A percentile compares a stretch with the other conserved stretches of the same genome.
These are phyloP conservation scores for Lathyrus oleraceus DNA, from an alignment of 306 rosid species.

Conservation along the genomic window DNA sequence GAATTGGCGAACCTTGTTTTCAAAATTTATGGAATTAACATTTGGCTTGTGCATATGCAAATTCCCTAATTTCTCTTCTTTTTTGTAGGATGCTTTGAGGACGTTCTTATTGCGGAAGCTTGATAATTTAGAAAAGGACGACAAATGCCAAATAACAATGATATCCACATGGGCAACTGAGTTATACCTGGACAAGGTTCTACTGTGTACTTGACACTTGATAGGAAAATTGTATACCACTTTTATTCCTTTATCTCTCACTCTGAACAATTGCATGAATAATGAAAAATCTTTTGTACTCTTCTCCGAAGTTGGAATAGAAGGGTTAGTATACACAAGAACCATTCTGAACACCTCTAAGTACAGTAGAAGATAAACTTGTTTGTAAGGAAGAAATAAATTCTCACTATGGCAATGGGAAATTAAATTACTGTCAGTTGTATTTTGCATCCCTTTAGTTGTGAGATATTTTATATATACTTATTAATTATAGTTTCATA, in stretches of 20 bases:
- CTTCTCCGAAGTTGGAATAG: constrained; percentile 23
- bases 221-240: constrained; percentile 31
- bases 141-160: constrained; percentile 99
- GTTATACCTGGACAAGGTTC: constrained; percentile 94
- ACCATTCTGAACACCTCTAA: constrained; percentile 2
- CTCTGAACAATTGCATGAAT: constrained; percentile 12
- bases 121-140: constrained; percentile 75
- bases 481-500: constrained; percentile 37
- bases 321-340: neutral
- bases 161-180: constrained; percentile 98
- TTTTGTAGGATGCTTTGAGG: constrained; percentile 86
- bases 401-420: constrained; percentile 3
- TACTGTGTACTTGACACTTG: constrained; percentile 36
- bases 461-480: constrained; percentile 20
- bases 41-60: constrained; percentile 16
- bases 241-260: constrained; percentile 21
- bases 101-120: constrained; percentile 89
- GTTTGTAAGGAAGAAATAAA: neutral
- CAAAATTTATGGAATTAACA: constrained; percentile 15
- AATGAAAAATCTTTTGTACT: constrained; percentile 2
- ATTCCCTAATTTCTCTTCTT: constrained; percentile 30
- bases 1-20: constrained; percentile 9
- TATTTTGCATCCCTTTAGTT: constrained; percentile 24
- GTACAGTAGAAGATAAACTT: constrained; percentile 11
- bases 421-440: constrained; percentile 25